Base-by-base conservation (phyloP, 2,329 filamentous ascomycete genomes). In the Amauroascus verrucosus region DNA sequence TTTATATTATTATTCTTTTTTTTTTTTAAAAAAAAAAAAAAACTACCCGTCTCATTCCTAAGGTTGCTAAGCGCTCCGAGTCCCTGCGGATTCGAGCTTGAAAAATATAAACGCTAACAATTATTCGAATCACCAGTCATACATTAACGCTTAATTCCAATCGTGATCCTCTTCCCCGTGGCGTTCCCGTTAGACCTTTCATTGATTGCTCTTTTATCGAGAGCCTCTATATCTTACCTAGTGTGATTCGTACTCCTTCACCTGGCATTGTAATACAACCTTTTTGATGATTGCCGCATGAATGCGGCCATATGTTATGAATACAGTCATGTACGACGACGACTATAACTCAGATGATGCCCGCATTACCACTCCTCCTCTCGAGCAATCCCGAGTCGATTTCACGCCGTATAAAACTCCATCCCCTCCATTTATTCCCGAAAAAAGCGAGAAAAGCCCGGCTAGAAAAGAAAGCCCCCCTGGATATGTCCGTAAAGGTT, bases 301-400 rank as follows among this genome's bases (percentile, higher is more conserved):
- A 18, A 44, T 9, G 33, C 30, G 22, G 16, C 18, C 32, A 7
- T 38, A 40, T 46, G 40, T 37, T 38, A 46, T 60, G 58, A 63
- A 61, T 60, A 62, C 60, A 59, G 68, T 69, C 33, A 53, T 53
- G 43, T 64, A 68, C 58, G 60, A 61, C 60, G 59, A 71, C 54
- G 62, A 63, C 58, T 71, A 71, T 61, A 68, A 72, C 56, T 64
- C 67, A 54, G 70, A 73, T 55, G 70, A 72, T 56, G 66, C 60
- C 54, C 62, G 59, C 56, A 60, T 64, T 57, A 59, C 61, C 54
- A 72, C 70, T 38, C 71, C 72, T 38, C 64, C 59, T n/a, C 62
- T 71, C 50, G 56, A 66, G 57, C 53, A 61, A 18, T 56, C 60
- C 16, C 60, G 62, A 32, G 57, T 65, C 47, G 62, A 68, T 53